Conservation (phyloP, 2,329 filamentous ascomycete genomes). For the Seiridium cupressi region DNA sequence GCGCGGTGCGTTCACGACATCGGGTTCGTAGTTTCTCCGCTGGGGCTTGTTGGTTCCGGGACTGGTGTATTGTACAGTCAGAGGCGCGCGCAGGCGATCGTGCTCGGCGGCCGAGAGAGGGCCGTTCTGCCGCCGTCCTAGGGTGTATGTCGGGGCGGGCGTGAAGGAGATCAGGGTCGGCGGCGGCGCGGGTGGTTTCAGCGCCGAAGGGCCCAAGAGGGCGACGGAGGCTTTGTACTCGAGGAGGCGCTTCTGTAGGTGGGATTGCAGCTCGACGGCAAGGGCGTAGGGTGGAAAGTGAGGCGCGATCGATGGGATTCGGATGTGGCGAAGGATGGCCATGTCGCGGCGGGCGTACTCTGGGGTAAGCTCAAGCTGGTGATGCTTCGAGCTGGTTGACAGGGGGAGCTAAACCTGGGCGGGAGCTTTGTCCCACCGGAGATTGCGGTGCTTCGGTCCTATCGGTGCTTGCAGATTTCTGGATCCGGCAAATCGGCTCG, state of each 20-base stretch:
- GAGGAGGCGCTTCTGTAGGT: constrained; percentile 49
- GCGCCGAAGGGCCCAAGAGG: constrained; percentile 11
- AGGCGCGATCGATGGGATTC: constrained; percentile 27
- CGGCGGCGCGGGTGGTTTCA: constrained; percentile 42
- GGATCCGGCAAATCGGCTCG: neutral
- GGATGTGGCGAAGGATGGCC: constrained; percentile 29
- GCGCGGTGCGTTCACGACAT: constrained; percentile 70
- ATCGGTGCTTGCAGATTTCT: neutral
- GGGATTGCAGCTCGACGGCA: constrained; percentile 35
- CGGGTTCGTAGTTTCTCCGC: constrained; percentile 40
- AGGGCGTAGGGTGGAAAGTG: constrained; percentile 33
- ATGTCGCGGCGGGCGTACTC: neutral
- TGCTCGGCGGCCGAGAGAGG: constrained; percentile 45
- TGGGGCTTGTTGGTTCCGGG: constrained; percentile 20
- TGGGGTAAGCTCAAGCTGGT: neutral
- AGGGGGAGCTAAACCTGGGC: neutral
- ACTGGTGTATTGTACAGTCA: constrained; percentile 26
- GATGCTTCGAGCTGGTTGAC: neutral
- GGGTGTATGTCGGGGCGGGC: constrained; percentile 81
- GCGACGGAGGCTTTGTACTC: constrained; percentile 47
- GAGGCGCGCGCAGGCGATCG: constrained; percentile 38
- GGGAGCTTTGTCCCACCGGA: neutral
- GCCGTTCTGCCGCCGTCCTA: constrained; percentile 73
- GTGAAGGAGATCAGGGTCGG: constrained; percentile 81
- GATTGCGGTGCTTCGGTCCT: neutral